A percentile compares a stretch with the other conserved stretches of the same genome.
These are phyloP conservation scores for Rhododendron molle DNA, from an alignment of 148 eudicot species.

Conservation along the genomic window DNA sequence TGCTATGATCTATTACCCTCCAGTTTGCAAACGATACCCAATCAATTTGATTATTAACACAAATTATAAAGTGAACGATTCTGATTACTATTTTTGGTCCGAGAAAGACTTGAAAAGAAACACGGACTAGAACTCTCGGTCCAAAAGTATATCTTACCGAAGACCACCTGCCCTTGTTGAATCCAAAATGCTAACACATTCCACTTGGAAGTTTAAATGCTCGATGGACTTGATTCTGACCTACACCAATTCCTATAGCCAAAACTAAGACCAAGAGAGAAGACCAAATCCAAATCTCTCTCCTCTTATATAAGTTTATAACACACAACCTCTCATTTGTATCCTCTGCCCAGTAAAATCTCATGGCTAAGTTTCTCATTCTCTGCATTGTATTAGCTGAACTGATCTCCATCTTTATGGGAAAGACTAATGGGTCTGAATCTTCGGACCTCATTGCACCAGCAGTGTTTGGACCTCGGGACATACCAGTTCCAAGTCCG, in stretches of 20 bases:
- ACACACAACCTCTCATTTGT: not conserved
- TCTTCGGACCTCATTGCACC: not conserved
- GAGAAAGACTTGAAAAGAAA: no score
- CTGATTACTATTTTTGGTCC: not conserved
- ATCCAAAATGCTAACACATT: conserved; percentile 6
- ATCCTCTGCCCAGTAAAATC: not conserved
- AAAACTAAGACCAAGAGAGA: not conserved
- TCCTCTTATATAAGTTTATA: not conserved
- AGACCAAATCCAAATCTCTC: not conserved
- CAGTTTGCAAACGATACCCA: not conserved
- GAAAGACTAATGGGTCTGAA: not conserved
- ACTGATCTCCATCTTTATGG: not conserved
- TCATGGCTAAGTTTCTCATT: conserved; percentile 10
- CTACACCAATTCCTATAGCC: not conserved
- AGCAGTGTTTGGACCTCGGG: not conserved
- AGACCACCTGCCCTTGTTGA: not conserved
- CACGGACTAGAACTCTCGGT: no score
- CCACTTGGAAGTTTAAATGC: not conserved
- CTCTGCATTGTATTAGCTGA: conserved; percentile 2
- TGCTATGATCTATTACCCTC: not conserved
- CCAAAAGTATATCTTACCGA: not conserved
- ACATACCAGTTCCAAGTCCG: conserved; percentile 10
- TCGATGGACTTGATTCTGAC: not conserved
- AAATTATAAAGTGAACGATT: not conserved
- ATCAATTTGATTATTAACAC: not conserved